Conservation (phyloP, 2,329 filamentous ascomycete genomes). For the Aspergillaceae sp. region DNA sequence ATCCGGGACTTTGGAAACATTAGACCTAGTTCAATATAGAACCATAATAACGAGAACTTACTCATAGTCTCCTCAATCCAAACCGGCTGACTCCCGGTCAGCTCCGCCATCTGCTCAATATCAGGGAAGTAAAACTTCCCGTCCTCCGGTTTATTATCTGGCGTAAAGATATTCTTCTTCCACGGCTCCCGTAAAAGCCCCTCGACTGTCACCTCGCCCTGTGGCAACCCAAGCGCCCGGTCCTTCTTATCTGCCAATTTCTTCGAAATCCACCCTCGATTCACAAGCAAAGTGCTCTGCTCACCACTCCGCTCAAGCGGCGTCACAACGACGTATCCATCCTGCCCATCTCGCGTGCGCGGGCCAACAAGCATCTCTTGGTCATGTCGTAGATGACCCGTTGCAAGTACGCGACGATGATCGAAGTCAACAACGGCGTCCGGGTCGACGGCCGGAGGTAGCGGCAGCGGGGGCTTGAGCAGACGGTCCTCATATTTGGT, state of each 20-base stretch:
- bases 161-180: constrained; percentile 98
- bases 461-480: constrained; percentile 71
- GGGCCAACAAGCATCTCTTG: constrained; percentile 95
- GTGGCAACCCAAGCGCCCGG: constrained; percentile 57
- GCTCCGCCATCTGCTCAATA: constrained; percentile 77
- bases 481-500: constrained; percentile 88
- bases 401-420: constrained; percentile 72
- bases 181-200: constrained; percentile 80
- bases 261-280: constrained; percentile 85
- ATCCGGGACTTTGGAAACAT: constrained; percentile 56
- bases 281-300: constrained; percentile 68
- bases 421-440: constrained; percentile 81
- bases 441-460: constrained; percentile 76
- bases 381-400: constrained; percentile 70
- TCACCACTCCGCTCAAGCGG: constrained; percentile 64
- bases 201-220: constrained; percentile 66
- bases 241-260: constrained; percentile 57
- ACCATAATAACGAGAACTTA: constrained; percentile 32
- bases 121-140: constrained; percentile 93
- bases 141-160: constrained; percentile 73
- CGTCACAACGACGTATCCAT: constrained; percentile 86
- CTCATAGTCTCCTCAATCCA: constrained; percentile 96
- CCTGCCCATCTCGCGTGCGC: constrained; percentile 75
- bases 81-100: constrained; percentile 75
- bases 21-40: constrained; percentile 7